phyloP scores from a whole-genome alignment of 805 yeast genomes.

The Wickerhamomyces mucosus region DNA sequence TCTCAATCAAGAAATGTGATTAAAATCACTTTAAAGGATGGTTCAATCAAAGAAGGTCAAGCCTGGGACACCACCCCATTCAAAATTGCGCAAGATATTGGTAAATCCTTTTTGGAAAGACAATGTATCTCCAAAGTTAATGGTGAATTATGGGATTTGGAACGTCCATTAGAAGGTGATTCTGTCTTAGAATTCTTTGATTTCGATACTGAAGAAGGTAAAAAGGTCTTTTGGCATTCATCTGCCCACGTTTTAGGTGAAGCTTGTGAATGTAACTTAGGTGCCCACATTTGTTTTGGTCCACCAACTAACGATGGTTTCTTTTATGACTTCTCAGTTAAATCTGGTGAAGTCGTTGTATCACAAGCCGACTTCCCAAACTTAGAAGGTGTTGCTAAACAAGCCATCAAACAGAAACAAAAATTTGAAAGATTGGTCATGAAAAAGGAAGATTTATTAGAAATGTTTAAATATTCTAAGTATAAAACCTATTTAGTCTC shows the following conservation, averaged over 20 bases:
- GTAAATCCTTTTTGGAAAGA: constrained; percentile 81
- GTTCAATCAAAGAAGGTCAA: constrained; percentile 64
- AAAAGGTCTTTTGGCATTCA: constrained; percentile 96
- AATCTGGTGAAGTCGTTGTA: constrained; percentile 66
- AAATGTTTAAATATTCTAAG: constrained; percentile 93
- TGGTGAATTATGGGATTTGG: constrained; percentile 90
- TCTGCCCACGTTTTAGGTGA: constrained; percentile 98
- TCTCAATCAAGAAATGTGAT: constrained; percentile 53
- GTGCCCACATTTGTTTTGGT: constrained; percentile 87
- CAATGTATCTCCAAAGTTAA: constrained; percentile 87
- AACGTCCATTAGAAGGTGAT: constrained; percentile 79
- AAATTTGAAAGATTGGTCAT: constrained; percentile 87
- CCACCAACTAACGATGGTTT: constrained; percentile 98
- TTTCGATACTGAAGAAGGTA: constrained; percentile 91
- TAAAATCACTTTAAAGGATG: constrained; percentile 80
- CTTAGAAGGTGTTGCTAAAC: constrained; percentile 79
- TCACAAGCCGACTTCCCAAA: constrained; percentile 75
- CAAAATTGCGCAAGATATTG: constrained; percentile 74
- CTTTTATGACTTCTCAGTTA: constrained; percentile 90
- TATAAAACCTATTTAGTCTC: constrained; percentile 83
- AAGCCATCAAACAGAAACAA: constrained; percentile 91
- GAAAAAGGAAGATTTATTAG: constrained; percentile 82
- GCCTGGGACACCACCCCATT: constrained; percentile 89
- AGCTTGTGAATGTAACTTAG: constrained; percentile 93
- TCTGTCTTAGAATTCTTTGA: constrained; percentile 72